Base-by-base conservation (phyloP, 495 filamentous ascomycete genomes). In the Daldinia vernicosa region DNA sequence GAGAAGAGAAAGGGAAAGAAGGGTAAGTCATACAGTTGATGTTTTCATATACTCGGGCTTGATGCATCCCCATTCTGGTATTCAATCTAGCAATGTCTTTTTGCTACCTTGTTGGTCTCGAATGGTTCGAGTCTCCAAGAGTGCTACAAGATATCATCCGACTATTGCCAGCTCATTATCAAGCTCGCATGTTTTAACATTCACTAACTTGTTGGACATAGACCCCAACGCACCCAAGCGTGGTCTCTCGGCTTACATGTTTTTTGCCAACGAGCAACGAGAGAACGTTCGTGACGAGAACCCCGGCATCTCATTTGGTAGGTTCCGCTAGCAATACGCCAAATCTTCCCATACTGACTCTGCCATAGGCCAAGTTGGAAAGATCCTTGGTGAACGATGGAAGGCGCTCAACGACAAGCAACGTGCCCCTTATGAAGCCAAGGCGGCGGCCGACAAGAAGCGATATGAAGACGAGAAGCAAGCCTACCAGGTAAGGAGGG, bases 181-280 rank as follows among this genome's bases (percentile, higher is more conserved):
- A 14, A 19, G 55, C 33, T 47, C 11, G 26, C 32, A n/a, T 37
- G n/a, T 37, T 22, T 28, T 26, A 40, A 28, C 28, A 32, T 35
- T 19, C 0, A 52, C 60, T 72, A 62, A 70, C 52, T 15, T 63
- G 17, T 69, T 74, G 35, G 74, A 69, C 14, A 2, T 70, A 98
- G 95, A 99, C 81, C 95, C 95, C 83, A 98, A 98, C 80, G 94
- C 94, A 53, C 95, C 95, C 78, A 99, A 98, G 92, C 92, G 95
- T 83, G 96, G 94, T 83, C 92, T 99, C 54, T 99, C 95, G 22
- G 95, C 96, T 57, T 99, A 99, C 89, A 99, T 99, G 95, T 99
- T 98, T 89, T 99, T 99, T 80, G 95, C 95, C 87, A 98, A 98
- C 76, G 96, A 98, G 80, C 92, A 97, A 81, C 94, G 95, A 74